These are phyloP conservation scores for Lycium ferocissimum DNA, from an alignment of 257 asterid species.

Conservation along the genomic window DNA sequence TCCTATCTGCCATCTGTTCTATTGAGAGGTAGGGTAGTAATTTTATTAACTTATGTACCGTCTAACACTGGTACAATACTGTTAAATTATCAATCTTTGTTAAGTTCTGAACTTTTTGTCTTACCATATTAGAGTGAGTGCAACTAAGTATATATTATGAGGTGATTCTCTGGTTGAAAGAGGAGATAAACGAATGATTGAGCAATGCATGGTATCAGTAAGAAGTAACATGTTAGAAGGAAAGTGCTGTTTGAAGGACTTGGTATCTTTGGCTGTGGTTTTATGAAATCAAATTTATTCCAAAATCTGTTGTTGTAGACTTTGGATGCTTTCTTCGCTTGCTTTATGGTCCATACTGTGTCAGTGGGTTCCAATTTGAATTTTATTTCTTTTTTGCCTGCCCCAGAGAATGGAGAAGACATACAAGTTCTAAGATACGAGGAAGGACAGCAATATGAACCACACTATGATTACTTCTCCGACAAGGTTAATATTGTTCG, in stretches of 20 bases:
- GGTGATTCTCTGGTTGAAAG: slow-evolving; percentile 16
- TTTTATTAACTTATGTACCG: neutral
- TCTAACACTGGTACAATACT: neutral
- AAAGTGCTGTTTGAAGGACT: neutral
- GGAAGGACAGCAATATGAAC: slow-evolving; percentile 92
- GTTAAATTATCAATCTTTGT: slow-evolving; percentile 19
- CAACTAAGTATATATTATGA: neutral
- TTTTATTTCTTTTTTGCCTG: slow-evolving; percentile 28
- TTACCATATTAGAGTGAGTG: neutral
- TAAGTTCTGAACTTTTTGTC: neutral
- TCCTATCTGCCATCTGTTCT: neutral
- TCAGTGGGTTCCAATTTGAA: neutral
- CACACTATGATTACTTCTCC: slow-evolving; percentile 81
- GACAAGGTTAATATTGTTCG: slow-evolving; percentile 85
- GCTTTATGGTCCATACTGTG: neutral
- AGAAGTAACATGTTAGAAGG: neutral
- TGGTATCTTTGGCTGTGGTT: neutral
- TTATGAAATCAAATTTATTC: slow-evolving; percentile 9
- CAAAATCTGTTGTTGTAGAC: neutral
- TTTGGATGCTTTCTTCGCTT: neutral
- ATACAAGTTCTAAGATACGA: slow-evolving; percentile 88
- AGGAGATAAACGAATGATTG: slow-evolving; percentile 20
- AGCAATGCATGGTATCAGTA: neutral
- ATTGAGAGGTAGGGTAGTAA: neutral
- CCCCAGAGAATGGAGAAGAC: slow-evolving; percentile 94